Evolutionary conservation across 2,329 filamentous ascomycete species (phyloP), one percentile per base, ranked within the genome.

Genomic region (Neurospora sp.): DNA sequence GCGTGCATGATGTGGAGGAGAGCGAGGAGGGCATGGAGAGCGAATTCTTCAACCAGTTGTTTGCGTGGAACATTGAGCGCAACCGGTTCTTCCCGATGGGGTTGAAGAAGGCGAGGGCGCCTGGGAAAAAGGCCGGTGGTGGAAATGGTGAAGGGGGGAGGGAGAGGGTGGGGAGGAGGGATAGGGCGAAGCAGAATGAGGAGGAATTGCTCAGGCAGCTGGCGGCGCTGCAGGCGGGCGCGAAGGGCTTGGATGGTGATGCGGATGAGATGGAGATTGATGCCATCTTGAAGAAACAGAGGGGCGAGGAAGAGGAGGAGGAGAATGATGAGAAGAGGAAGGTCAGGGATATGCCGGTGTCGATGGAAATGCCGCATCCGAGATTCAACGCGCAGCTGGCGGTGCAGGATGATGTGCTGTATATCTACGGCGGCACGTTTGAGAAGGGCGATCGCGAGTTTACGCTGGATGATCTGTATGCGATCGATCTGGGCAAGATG

Each of bases 21-120:
- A 95, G 88, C 73, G 94, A 97, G 78, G 96, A 99, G 79, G 93
- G 92, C 3, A 97, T 99, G 74, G 95, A 99, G 69, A 97, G 92
- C 77, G 94, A 97, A 79, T 99, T 99, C 81, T 99, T 98, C 83
- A 95, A 97, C 76, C 87, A 90, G 69, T 81, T 98, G 33, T 96
- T 92, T 76, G 92, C 94, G 5, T 98, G 94, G 92, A 97, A 97
- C 77, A 89, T 97, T 72, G 96, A 98, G 76, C 88, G 95, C 71
- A 99, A 99, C 78, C 87, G 96, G 8, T 98, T 97, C 82, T 97
- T 98, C 83, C 92, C 91, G 2, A 84, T 98, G 65, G 83, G 84
- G 10, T 83, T 98, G 66, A 86, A 94, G 68, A 92, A 93, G 74
- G 87, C 92, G 2, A 89, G 93, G 36, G 83, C 85, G 23, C 87